Base-by-base conservation (phyloP, 148 eudicot genomes). In the Camellia granthamiana region DNA sequence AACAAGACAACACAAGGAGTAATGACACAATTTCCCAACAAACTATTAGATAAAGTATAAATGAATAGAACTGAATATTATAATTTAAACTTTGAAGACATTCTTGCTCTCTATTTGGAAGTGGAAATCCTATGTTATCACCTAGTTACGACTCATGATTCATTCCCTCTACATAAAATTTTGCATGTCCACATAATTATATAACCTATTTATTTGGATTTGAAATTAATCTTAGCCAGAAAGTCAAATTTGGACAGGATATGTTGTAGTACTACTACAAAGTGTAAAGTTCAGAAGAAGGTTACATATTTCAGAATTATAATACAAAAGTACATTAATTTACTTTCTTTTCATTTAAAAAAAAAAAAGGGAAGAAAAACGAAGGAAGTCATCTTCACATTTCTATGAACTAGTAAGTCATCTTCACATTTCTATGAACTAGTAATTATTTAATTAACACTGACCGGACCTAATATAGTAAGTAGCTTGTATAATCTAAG, bases 271-370 rank as follows among this genome's bases (percentile, higher is more conserved):
- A 3, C 21, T 8, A 46, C n/a, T n/a, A 71, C 12, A 54, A 52
- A 16, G 21, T 13, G 54, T 19, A 72, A 72, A 51, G 16, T 18
- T n/a, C 18, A 49, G 6, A 49, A 72, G 59, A 11, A 51, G 52
- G 75, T 16, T 51, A 70, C n/a, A 23, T 19, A 70, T 70, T 47
- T 47, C n/a, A 51, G 75, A 49, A 72, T 52, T 72, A 58, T 47
- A 10, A 5, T 51, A 44, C 12, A 44, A 44, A 42, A 12, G 55
- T 52, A 46, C 30, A 18, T n/a, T 6, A 18, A 12, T 74, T 54
- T 21, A 73, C 15, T 55, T 23, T 74, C 7, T 30, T 74, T 43
- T 23, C 62, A 56, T 38, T 6, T 52, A n/a, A n/a, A 60, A 38
- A 12, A 56, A 74, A 56, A 56, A 65, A 74, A 38, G 14, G n/a